phyloP scores from a whole-genome alignment of 371 early-diverging fungal genomes.

The Syncephalastrum racemosum region DNA sequence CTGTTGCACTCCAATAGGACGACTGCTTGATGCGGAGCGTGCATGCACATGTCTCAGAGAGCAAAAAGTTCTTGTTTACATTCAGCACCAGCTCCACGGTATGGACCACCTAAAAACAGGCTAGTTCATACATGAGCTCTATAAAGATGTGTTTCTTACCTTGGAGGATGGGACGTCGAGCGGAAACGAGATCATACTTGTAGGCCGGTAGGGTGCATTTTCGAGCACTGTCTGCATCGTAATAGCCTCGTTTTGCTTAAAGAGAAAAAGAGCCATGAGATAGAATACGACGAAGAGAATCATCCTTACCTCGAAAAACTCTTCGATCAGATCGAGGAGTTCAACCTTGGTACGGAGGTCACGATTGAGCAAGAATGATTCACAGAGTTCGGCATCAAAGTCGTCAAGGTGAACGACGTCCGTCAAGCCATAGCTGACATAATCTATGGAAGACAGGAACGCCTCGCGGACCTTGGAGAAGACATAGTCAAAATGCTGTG shows the following conservation, averaged over 20 bases:
- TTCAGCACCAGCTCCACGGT: constrained; percentile 59
- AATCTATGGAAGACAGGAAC: constrained; percentile 54
- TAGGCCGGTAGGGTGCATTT: constrained; percentile 20
- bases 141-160: constrained; percentile 20
- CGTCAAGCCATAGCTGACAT: constrained; percentile 61
- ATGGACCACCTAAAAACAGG: constrained; percentile 41
- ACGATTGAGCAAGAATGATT: constrained; percentile 54
- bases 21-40: constrained; percentile 57
- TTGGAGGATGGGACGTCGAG: constrained; percentile 51
- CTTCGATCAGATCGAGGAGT: constrained; percentile 49
- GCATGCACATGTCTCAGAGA: constrained; percentile 61
- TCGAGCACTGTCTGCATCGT: constrained; percentile 36
- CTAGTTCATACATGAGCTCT: neutral
- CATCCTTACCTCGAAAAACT: constrained; percentile 45
- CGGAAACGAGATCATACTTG: constrained; percentile 51
- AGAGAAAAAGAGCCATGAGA: neutral
- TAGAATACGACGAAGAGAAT: neutral
- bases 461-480: constrained; percentile 54
- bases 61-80: constrained; percentile 41
- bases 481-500: constrained; percentile 55
- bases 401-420: constrained; percentile 61
- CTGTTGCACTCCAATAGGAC: constrained; percentile 51
- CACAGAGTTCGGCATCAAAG: constrained; percentile 57
- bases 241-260: constrained; percentile 39
- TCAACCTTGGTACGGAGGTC: constrained; percentile 55